These are phyloP conservation scores for Cryptococcus floricola DNA, from an alignment of 1,284 basidiomycete genomes.

Conservation along the genomic window DNA sequence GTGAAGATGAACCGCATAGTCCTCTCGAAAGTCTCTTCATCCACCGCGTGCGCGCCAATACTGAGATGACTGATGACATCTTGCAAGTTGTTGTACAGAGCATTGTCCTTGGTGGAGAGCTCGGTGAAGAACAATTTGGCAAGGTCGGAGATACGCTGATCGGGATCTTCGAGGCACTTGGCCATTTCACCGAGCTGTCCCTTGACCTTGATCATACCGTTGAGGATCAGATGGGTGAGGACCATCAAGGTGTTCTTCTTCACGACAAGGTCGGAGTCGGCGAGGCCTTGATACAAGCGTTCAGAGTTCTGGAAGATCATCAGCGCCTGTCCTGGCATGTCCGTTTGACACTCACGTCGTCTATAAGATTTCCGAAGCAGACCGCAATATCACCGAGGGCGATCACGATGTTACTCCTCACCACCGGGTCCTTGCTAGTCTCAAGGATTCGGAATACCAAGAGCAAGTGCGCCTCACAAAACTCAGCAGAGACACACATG, in stretches of 20 bases:
- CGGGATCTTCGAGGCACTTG: slow-evolving; percentile 94
- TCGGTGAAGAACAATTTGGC: slow-evolving; percentile 97
- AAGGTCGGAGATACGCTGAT: slow-evolving; percentile 81
- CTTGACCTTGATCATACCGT: slow-evolving; percentile 99
- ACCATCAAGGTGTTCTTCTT: slow-evolving; percentile 99
- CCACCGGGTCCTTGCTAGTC: slow-evolving; percentile 79
- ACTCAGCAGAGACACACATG: slow-evolving; percentile 89
- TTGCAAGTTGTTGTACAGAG: slow-evolving; percentile 97
- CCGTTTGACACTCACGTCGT: slow-evolving; percentile 57
- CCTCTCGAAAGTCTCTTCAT: slow-evolving; percentile 84
- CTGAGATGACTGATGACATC: slow-evolving; percentile 95
- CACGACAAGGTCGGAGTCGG: slow-evolving; percentile 78
- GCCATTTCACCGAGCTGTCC: slow-evolving; percentile 99
- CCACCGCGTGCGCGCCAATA: slow-evolving; percentile 87
- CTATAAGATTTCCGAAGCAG: slow-evolving; percentile 91
- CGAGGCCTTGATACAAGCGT: slow-evolving; percentile 87
- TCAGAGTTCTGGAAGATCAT: slow-evolving; percentile 64
- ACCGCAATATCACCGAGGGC: slow-evolving; percentile 95
- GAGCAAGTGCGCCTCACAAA: slow-evolving; percentile 85
- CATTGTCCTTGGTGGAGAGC: slow-evolving; percentile 92
- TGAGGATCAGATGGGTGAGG: slow-evolving; percentile 91
- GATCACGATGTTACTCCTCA: slow-evolving; percentile 93
- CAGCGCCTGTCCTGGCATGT: not conserved
- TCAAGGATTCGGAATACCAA: slow-evolving; percentile 92
- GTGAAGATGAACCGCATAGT: slow-evolving; percentile 95